Base-by-base conservation (phyloP, 2,329 filamentous ascomycete genomes). In the Colletotrichum abscissum region DNA sequence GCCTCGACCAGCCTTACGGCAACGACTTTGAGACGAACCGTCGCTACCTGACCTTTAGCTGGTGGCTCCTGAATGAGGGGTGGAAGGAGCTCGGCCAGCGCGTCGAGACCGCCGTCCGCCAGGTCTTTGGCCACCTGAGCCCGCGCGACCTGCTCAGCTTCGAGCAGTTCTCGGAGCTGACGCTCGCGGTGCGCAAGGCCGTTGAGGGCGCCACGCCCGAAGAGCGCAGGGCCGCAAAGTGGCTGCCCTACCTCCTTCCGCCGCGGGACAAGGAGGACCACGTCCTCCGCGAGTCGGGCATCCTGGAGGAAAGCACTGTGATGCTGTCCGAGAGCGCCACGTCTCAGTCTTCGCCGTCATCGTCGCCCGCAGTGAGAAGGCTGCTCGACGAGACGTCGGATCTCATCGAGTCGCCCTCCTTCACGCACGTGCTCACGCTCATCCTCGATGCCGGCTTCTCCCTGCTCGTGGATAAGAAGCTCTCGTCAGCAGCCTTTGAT, bases 1-100 rank as follows among this genome's bases (percentile, higher is more conserved):
- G 93, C 78, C 87, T 90, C 22, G 94, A 96, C 67, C 93, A 95
- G 78, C 89, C 92, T 4, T 95, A 97, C 80, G 95, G 95, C 57
- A 96, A 94, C 82, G 97, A 99, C 82, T 98, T 98, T 77, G 95
- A 98, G 82, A 97, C 95, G 42, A 99, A 99, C 83, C 90, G 95
- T 77, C 94, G 94, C 79, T 99, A 98, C 80, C 88, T 99, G 62
- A 97, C 95, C 54, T 97, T 98, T 82, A 98, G 95, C 84, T 99
- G 97, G 97, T 99, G 96, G 95, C 86, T 99, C 59, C 87, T 99
- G 60, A 96, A 99, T 83, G 91, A 91, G 76, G 97, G 97, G 56
- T 98, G 95, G 92, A 91, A 92, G 76, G 91, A 95, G 71, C 86
- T 98, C 69, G 93, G 95, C 88, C 87, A 91, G 69, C 93, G 92